Evolutionary conservation across 345 rosid species (phyloP).

Genomic region (Brassica rapa): DNA sequence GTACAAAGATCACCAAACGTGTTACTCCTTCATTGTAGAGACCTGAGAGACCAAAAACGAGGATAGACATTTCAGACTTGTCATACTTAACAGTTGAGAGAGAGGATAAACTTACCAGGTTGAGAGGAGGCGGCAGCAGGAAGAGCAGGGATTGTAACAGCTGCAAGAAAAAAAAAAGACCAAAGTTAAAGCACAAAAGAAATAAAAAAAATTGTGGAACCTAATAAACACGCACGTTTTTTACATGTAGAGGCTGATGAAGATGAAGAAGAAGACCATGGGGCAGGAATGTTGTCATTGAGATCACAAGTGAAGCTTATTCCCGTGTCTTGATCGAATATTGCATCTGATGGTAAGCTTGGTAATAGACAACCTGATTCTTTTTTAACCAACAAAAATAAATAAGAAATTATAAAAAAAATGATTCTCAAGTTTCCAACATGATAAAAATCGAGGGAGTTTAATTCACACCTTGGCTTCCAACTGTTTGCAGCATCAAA

Average conservation of each 20-base stretch:
- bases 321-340: constrained; percentile 68
- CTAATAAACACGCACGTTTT: constrained; percentile 50
- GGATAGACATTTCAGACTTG: neutral
- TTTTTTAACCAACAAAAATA: constrained; percentile 25
- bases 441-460: neutral
- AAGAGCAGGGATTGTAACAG: constrained; percentile 83
- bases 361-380: constrained; percentile 95
- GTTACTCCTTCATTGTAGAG: constrained; percentile 42
- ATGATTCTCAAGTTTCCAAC: neutral
- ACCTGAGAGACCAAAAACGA: constrained; percentile 47
- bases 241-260: constrained; percentile 72
- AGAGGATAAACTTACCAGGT: constrained; percentile 49
- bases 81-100: neutral
- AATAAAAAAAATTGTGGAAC: neutral
- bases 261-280: constrained; percentile 68
- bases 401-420: neutral
- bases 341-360: constrained; percentile 97
- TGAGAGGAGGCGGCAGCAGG: constrained; percentile 89
- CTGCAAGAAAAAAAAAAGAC: constrained; percentile 44
- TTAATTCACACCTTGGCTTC: constrained; percentile 59
- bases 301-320: constrained; percentile 95
- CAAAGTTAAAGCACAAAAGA: neutral
- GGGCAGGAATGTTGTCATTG: constrained; percentile 95
- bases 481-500: constrained; percentile 48
- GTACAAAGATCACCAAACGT: constrained; percentile 40